phyloP scores from a whole-genome alignment of 768 basidiomycete species.

The Lactarius sp. region DNA sequence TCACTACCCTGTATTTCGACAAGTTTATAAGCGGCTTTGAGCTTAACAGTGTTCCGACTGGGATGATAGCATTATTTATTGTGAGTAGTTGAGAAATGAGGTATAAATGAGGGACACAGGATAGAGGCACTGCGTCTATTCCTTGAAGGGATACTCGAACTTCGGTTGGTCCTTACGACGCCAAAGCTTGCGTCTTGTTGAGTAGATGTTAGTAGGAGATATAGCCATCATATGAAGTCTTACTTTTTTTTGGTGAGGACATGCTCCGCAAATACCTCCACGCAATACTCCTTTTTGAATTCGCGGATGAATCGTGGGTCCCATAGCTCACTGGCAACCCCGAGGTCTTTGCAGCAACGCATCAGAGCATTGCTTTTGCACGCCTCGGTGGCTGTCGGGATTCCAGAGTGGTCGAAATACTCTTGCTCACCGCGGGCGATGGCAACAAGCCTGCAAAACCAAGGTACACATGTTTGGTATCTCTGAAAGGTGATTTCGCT shows the following conservation, averaged over 20 bases:
- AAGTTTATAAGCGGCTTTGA: not conserved
- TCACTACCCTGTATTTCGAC: slow-evolving; percentile 1
- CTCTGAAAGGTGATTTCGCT: slow-evolving; percentile 28
- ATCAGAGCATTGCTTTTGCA: slow-evolving; percentile 97
- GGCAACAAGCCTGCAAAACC: slow-evolving; percentile 62
- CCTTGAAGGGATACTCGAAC: slow-evolving; percentile 87
- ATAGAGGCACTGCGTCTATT: slow-evolving; percentile 34
- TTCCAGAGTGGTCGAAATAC: slow-evolving; percentile 86
- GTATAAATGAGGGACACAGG: not conserved
- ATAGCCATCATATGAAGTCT: slow-evolving; percentile 31
- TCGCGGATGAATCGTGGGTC: slow-evolving; percentile 93
- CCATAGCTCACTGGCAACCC: slow-evolving; percentile 96
- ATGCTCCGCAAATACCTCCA: slow-evolving; percentile 86
- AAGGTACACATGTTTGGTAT: not conserved
- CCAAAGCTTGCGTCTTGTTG: slow-evolving; percentile 81
- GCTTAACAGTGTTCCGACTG: not conserved
- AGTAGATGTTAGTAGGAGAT: slow-evolving; percentile 8
- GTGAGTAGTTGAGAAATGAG: not conserved
- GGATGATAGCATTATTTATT: not conserved
- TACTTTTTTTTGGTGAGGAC: slow-evolving; percentile 86
- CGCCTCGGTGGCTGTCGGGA: slow-evolving; percentile 91
- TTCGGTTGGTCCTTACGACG: slow-evolving; percentile 80
- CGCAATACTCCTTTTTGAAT: slow-evolving; percentile 80
- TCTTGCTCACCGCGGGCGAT: slow-evolving; percentile 95
- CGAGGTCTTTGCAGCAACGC: slow-evolving; percentile 96